A percentile compares a stretch with the other conserved stretches of the same genome.
phyloP scores from a whole-genome alignment of 2,329 filamentous ascomycete genomes.

The Pleomassaria siparia region DNA sequence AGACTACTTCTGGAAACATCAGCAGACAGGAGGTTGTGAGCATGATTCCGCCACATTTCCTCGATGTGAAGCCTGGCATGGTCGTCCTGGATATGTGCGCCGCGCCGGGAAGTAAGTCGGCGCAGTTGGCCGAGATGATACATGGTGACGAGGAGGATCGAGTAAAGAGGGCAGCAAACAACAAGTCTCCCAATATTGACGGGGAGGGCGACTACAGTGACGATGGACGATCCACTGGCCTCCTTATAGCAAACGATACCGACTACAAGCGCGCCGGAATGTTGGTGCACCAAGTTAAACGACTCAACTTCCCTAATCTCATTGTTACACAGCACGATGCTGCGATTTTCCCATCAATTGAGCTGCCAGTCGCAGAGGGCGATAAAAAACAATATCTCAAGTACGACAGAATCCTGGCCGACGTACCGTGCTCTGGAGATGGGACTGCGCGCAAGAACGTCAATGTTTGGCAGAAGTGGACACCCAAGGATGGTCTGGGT shows the following conservation, averaged over 20 bases:
- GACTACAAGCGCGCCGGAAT: slow-evolving; percentile 98
- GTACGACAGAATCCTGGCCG: slow-evolving; percentile 93
- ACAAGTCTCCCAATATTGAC: slow-evolving; percentile 62
- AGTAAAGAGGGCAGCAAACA: slow-evolving; percentile 69
- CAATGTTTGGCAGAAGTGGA: slow-evolving; percentile 95
- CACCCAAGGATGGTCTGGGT: slow-evolving; percentile 80
- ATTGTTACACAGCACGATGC: slow-evolving; percentile 98
- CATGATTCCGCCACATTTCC: slow-evolving; percentile 95
- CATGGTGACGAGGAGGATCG: slow-evolving; percentile 89
- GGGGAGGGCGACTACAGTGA: slow-evolving; percentile 61
- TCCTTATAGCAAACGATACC: slow-evolving; percentile 92
- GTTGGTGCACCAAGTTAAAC: slow-evolving; percentile 96
- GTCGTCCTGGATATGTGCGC: slow-evolving; percentile 94
- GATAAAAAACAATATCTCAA: slow-evolving; percentile 76
- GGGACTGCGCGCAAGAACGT: slow-evolving; percentile 92
- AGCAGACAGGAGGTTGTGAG: slow-evolving; percentile 96
- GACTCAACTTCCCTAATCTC: slow-evolving; percentile 91
- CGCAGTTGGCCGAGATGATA: slow-evolving; percentile 91
- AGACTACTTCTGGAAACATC: slow-evolving; percentile 96
- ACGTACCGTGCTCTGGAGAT: slow-evolving; percentile 96
- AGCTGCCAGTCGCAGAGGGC: slow-evolving; percentile 64
- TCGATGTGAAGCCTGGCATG: slow-evolving; percentile 90
- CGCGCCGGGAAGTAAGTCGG: slow-evolving; percentile 94
- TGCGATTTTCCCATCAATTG: slow-evolving; percentile 90
- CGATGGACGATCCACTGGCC: slow-evolving; percentile 82